A percentile compares a stretch with the other conserved stretches of the same genome.
These are phyloP conservation scores for Zizania palustris DNA, from an alignment of 202 grass and related monocot species.

Conservation along the genomic window DNA sequence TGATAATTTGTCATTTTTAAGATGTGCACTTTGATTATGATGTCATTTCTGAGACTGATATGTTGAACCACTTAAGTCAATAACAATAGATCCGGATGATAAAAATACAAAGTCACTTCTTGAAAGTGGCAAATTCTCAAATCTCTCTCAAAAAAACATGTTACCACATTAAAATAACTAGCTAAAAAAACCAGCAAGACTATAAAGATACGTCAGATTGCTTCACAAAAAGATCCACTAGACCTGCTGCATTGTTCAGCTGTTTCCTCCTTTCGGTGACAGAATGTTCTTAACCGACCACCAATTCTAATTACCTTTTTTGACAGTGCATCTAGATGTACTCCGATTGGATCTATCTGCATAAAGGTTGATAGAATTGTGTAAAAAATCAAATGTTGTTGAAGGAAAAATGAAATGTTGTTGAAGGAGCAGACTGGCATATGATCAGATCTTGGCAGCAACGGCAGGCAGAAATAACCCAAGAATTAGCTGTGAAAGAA, in stretches of 20 bases:
- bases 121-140: too few species aligned
- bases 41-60: too few species aligned
- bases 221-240: not conserved
- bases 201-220: too few species aligned
- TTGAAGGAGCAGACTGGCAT: constrained; percentile 36
- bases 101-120: too few species aligned
- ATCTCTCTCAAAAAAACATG: too few species aligned
- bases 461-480: constrained; percentile 41
- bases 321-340: constrained; percentile 22
- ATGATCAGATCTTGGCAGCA: constrained; percentile 47
- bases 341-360: constrained; percentile 47
- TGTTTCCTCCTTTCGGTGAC: constrained; percentile 42
- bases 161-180: too few species aligned
- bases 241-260: constrained; percentile 41
- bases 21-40: too few species aligned
- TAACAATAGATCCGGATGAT: too few species aligned
- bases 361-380: constrained; percentile 6
- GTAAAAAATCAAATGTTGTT: constrained; percentile 21
- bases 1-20: too few species aligned
- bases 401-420: constrained; percentile 13
- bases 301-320: constrained; percentile 56
- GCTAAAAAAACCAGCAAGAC: too few species aligned
- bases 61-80: too few species aligned
- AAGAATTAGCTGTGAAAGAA: constrained; percentile 77
- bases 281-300: constrained; percentile 53